A percentile compares a stretch with the other conserved stretches of the same genome.
Conservation (phyloP, 768 basidiomycete species). For the Auriculariales sp. region DNA sequence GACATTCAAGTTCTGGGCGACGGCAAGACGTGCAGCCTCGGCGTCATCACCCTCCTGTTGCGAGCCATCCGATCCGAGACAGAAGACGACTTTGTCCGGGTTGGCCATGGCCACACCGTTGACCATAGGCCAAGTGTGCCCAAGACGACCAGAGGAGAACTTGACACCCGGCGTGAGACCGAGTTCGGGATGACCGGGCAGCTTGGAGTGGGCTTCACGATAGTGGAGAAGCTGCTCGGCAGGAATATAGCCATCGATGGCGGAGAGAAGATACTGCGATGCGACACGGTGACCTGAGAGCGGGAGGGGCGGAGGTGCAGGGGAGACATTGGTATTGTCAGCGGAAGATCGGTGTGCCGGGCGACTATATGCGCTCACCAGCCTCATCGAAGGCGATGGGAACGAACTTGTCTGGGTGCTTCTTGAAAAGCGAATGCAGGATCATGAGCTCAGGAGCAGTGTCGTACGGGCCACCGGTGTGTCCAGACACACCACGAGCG, state of each 20-base stretch:
- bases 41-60: conserved; percentile 89
- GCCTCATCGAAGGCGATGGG: conserved; percentile 73
- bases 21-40: conserved; percentile 77
- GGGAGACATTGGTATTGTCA: conserved; percentile 9
- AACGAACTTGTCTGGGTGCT: conserved; percentile 42
- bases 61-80: conserved; percentile 79
- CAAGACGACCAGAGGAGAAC: conserved; percentile 86
- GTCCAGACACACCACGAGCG: conserved; percentile 76
- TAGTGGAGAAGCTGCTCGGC: conserved; percentile 71
- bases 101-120: conserved; percentile 77
- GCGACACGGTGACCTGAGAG: conserved; percentile 78
- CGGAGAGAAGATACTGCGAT: conserved; percentile 75
- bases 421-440: conserved; percentile 50
- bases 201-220: conserved; percentile 71
- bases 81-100: conserved; percentile 61
- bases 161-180: conserved; percentile 86
- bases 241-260: conserved; percentile 56
- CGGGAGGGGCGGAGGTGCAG: no score
- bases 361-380: conserved; percentile 28
- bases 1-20: conserved; percentile 69
- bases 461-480: conserved; percentile 41
- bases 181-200: conserved; percentile 81
- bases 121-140: conserved; percentile 82
- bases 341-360: not conserved
- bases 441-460: conserved; percentile 80